Percentiles rank a stretch among this genome's conserved stretches.
Conservation (phyloP, 345 rosid genomes). For the Brassica incana region DNA sequence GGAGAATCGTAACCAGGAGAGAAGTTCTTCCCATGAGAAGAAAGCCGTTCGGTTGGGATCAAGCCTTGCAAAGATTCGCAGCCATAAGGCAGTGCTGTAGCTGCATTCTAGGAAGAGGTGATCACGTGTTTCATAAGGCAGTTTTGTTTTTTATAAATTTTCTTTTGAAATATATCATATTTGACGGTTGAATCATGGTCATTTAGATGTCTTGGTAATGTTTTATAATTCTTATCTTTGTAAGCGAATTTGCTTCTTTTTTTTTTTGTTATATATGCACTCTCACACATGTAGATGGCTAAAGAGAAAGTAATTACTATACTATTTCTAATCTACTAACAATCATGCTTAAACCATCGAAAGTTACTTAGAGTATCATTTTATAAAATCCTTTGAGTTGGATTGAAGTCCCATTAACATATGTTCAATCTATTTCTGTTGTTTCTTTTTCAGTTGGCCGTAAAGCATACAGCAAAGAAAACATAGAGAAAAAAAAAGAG, state of each 20-base stretch:
- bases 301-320: not conserved
- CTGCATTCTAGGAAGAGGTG: too few relatives aligned
- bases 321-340: not conserved
- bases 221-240: too few relatives aligned
- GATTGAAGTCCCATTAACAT: not conserved
- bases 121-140: not conserved
- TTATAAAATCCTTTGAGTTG: not conserved
- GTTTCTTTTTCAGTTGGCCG: not conserved
- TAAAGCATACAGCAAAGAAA: not conserved
- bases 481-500: not conserved
- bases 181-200: too few relatives aligned
- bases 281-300: not conserved
- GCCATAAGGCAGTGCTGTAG: too few relatives aligned
- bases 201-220: too few relatives aligned
- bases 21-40: too few relatives aligned
- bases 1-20: too few relatives aligned
- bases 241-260: not conserved
- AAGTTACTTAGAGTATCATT: not conserved
- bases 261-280: too few relatives aligned
- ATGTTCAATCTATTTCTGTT: not conserved
- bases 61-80: too few relatives aligned
- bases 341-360: constrained; percentile 15
- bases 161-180: too few relatives aligned
- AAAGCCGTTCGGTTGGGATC: too few relatives aligned
- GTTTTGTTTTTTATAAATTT: not conserved